Evolutionary conservation across 768 basidiomycete genomes (phyloP).

Genomic region (Lactarius indigo): DNA sequence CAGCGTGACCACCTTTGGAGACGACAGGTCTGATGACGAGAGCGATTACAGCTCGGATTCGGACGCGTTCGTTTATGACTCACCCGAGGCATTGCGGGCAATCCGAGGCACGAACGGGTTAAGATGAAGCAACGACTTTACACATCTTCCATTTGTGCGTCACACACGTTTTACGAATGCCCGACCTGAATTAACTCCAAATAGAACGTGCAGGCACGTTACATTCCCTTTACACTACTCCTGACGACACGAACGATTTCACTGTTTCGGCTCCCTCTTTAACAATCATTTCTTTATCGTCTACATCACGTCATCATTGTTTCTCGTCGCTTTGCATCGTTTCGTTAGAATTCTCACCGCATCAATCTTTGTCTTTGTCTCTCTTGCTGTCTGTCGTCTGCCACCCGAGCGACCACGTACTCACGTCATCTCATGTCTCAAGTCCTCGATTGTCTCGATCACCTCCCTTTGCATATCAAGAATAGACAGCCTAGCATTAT

Average conservation of each 20-base stretch:
- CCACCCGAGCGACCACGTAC: not conserved
- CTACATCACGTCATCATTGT: not conserved
- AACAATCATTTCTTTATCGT: not conserved
- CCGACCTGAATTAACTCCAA: not conserved
- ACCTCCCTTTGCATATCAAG: constrained; percentile 2
- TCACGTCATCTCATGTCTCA: constrained; percentile 9
- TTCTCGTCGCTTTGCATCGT: not conserved
- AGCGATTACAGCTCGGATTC: constrained; percentile 34
- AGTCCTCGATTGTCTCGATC: constrained; percentile 11
- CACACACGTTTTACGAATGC: not conserved
- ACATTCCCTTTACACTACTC: not conserved
- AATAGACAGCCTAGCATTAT: constrained; percentile 1
- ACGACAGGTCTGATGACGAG: constrained; percentile 30
- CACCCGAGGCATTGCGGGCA: constrained; percentile 23
- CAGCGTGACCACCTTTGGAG: constrained; percentile 25
- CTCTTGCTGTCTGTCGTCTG: not conserved
- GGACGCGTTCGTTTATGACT: constrained; percentile 38
- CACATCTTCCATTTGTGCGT: not conserved
- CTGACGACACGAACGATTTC: constrained; percentile 3
- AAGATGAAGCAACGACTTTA: not conserved
- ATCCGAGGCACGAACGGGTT: constrained; percentile 13
- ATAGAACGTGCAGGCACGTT: not conserved
- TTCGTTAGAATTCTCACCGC: not conserved
- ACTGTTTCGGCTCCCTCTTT: not conserved
- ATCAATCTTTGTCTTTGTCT: not conserved